Conservation (phyloP, 371 early-diverging fungal species). For the Mucor racemosus region DNA sequence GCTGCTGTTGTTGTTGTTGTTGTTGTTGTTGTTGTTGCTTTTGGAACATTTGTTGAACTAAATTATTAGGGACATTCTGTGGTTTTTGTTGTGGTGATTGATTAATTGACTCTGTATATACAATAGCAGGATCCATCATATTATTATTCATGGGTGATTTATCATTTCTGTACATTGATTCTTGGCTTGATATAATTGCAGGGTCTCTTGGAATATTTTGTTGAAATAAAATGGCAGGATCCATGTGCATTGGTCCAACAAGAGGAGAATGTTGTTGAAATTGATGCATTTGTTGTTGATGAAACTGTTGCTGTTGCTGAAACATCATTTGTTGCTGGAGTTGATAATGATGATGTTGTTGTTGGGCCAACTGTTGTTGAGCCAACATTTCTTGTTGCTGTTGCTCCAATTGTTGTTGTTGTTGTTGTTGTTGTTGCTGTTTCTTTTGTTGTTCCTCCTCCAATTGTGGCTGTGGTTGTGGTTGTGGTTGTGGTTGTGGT, state of each 20-base stretch:
- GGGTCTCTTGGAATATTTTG: slow-evolving; percentile 14
- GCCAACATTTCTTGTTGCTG: neutral
- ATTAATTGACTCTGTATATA: neutral
- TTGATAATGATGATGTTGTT: slow-evolving; percentile 1
- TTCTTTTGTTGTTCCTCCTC: neutral
- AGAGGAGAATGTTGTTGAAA: neutral
- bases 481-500: neutral
- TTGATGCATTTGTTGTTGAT: slow-evolving; percentile 3
- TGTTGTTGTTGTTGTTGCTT: neutral
- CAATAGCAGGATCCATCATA: neutral
- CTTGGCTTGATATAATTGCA: slow-evolving; percentile 13
- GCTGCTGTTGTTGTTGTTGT: neutral
- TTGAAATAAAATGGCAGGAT: slow-evolving; percentile 19
- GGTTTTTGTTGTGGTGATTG: neutral
- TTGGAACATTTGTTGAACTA: slow-evolving; percentile 1
- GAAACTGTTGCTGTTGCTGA: neutral
- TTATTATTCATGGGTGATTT: neutral
- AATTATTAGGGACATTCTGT: neutral
- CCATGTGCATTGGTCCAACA: neutral
- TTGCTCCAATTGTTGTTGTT: slow-evolving; percentile 3
- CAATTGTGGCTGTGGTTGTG: too few species aligned
- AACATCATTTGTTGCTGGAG: neutral
- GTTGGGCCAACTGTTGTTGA: neutral
- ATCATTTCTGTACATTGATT: neutral
- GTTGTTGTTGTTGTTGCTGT: slow-evolving; percentile 10